Base-by-base conservation (phyloP, 2,329 filamentous ascomycete species). In the Cladosporium oxysporum region DNA sequence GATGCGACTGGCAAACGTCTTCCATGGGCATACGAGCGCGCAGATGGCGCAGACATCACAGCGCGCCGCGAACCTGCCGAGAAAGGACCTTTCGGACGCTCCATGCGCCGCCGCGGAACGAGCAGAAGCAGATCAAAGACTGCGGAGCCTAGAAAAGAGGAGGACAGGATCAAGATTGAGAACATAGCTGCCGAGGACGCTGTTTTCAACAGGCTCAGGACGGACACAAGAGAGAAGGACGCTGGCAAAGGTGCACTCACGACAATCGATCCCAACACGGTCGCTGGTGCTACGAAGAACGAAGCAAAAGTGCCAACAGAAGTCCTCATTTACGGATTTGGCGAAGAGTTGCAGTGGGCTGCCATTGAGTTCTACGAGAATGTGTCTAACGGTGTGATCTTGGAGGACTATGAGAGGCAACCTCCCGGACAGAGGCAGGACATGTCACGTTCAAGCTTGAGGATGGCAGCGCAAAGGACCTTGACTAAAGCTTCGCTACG, bases 371-470 rank as follows among this genome's bases (percentile, higher is more conserved):
- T 92, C 79, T 98, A 91, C 80, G 94, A 97, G 81, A 87, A 89
- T 67, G 88, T 96, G 50, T 94, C 91, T 7, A 79, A 80, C 35
- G 93, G 93, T 29, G 82, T 87, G 69, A 92, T 97, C 76, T 93
- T 93, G 78, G 94, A 98, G 80, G 93, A 97, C 79, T 98, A 98
- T 78, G 88, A 93, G 10, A 89, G 94, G 68, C 89, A 91, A 69
- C 90, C 94, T n/a, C 91, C 91, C 2, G 83, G 87, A 65, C 85
- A 88, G 68, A 86, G 90, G 66, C 62, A 61, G 1, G 90, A 91
- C 68, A 86, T 90, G 69, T 89, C 92, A 72, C 87, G 90, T 60
- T 88, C 90, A 11, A 86, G 90, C 69, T 89, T 92, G 72, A 87
- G 91, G 61, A 88, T 90, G 12, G 86, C 90, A 10, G 88, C 90